Evolutionary conservation across 2,329 filamentous ascomycete species (phyloP).

Genomic region (Alternaria panax): DNA sequence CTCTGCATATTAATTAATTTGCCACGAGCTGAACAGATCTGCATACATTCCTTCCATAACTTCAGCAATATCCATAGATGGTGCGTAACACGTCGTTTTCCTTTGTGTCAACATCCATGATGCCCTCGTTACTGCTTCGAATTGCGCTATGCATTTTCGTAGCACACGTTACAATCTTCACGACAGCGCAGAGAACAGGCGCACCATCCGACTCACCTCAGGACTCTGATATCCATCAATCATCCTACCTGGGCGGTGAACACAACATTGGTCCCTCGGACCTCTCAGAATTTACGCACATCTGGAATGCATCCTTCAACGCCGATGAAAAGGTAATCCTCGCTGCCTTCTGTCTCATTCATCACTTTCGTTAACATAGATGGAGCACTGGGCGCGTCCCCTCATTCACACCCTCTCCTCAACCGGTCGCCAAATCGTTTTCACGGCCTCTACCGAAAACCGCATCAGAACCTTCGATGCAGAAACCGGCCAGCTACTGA

Average conservation of each 20-base stretch:
- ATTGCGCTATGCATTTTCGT: not conserved
- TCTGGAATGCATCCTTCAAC: conserved; percentile 48
- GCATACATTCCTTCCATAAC: not conserved
- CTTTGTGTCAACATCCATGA: not conserved
- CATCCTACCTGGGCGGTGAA: conserved; percentile 35
- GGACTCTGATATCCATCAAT: conserved; percentile 27
- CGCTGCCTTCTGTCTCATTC: not conserved
- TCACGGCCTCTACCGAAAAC: conserved; percentile 29
- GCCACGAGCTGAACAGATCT: not conserved
- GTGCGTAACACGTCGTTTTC: not conserved
- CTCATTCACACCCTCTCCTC: conserved; percentile 53
- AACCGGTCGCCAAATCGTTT: conserved; percentile 25
- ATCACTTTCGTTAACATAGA: not conserved
- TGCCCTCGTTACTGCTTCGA: not conserved
- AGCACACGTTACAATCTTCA: not conserved
- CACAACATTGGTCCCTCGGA: conserved; percentile 54
- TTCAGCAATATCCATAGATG: too few relatives aligned
- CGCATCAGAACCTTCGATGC: conserved; percentile 30
- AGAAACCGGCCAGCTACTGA: conserved; percentile 22
- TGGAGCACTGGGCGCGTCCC: conserved; percentile 58
- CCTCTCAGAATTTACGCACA: conserved; percentile 49
- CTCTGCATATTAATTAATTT: not conserved
- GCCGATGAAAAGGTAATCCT: conserved; percentile 39
- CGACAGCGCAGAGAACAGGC: conserved; percentile 4
- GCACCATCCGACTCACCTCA: conserved; percentile 25